A percentile compares a stretch with the other conserved stretches of the same genome.
phyloP scores from a whole-genome alignment of 306 rosid species.

The Adenanthera pavonina region DNA sequence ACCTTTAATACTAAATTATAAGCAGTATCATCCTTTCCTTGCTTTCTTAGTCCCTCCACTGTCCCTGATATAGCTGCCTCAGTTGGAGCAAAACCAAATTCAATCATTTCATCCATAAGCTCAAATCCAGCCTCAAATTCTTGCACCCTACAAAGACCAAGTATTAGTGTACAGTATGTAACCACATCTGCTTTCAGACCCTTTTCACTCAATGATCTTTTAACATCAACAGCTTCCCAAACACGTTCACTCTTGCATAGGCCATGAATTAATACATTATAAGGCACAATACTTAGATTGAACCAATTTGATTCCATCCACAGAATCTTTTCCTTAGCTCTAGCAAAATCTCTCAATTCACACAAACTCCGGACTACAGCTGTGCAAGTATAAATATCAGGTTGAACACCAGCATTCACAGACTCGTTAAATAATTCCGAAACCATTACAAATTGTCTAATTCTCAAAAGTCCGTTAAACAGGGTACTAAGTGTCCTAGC shows the following conservation, averaged over 20 bases:
- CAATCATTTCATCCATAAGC: constrained; percentile 78
- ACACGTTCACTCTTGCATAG: constrained; percentile 68
- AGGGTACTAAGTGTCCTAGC: constrained; percentile 84
- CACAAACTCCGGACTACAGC: constrained; percentile 68
- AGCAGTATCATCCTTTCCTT: constrained; percentile 62
- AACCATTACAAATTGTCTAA: constrained; percentile 65
- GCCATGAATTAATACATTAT: constrained; percentile 75
- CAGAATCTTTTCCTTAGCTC: constrained; percentile 68
- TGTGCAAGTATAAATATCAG: constrained; percentile 71
- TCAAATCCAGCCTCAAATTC: constrained; percentile 59
- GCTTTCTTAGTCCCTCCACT: constrained; percentile 77
- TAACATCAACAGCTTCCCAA: constrained; percentile 74
- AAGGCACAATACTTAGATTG: constrained; percentile 59
- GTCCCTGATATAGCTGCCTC: constrained; percentile 76
- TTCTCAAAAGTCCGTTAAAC: constrained; percentile 69
- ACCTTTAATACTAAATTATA: constrained; percentile 65
- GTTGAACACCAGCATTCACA: constrained; percentile 64
- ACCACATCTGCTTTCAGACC: constrained; percentile 77
- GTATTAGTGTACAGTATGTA: constrained; percentile 74
- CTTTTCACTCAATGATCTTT: constrained; percentile 58
- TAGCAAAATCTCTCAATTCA: constrained; percentile 68
- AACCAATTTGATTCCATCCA: constrained; percentile 63
- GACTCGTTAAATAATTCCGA: constrained; percentile 69
- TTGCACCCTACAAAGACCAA: constrained; percentile 74
- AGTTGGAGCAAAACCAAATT: constrained; percentile 60